Evolutionary conservation across 805 yeast species (phyloP), one percentile per base, ranked within the genome.

Genomic region (Sugiyamaella americana): DNA sequence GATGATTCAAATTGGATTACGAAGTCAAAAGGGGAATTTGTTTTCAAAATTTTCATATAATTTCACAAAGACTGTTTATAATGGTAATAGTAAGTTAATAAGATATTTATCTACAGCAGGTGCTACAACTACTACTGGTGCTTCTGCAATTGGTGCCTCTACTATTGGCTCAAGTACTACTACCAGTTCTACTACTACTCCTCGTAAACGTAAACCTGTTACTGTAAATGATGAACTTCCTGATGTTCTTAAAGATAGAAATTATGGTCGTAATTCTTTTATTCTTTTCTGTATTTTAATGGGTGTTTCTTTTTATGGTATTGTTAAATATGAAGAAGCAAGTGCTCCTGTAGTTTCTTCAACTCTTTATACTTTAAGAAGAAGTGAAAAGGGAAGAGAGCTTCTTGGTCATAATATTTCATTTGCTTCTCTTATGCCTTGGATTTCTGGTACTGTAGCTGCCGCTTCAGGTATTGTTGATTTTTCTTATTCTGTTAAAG

Each of bases 291-390:
- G 74, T 40, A 63, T 69, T 11, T 65, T 75, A 43, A 79, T 83
- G 75, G 74, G 74, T 20, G 65, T 72, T 3, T 67, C 82, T 1
- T 66, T 83, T 41, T 69, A 75, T 24, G 74, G 85, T 24, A 85
- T 91, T 58, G 82, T 91, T 75, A 89, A 93, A 70, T 89, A 91
- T 66, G 98, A 93, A 63, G 89, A 88, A 63, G 80, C 88, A 17
- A 80, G 84, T 39, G 86, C 96, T 11, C 97, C 98, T 1, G 76
- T 91, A 49, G 84, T 91, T 57, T 77, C 84, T 36, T 89, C 95
- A 4, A 84, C 96, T 3, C 69, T 93, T 63, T 88, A 87, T 64
- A 84, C 87, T 52, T 67, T 91, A 56, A 78, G 98, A 61, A 74
- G 96, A 60, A 82, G 91, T 1, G 71, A 74, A 6, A 51, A 67